Evolutionary conservation across 345 rosid genomes (phyloP), one percentile per base, ranked within the genome.

Genomic region (Luvunga scandens): DNA sequence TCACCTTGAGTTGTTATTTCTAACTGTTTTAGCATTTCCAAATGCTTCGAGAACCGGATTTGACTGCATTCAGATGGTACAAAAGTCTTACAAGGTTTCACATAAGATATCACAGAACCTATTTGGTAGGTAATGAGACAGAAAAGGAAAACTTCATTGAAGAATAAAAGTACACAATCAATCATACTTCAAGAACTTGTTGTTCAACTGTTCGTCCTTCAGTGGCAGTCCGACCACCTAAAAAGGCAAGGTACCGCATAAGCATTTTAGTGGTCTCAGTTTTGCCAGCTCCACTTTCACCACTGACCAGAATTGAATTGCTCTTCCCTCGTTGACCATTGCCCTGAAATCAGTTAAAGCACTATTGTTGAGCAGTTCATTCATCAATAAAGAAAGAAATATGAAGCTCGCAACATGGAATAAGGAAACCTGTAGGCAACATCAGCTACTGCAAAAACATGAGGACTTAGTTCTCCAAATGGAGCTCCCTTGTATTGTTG

Each of bases 1-100:
- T 85, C 76, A 91, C 98, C 97, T 95, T 64, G 98, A 93, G 75
- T 93, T 95, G 82, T 95, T 95, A 75, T 95, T 93, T 86, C 98
- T 87, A 74, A 95, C 98, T 74, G 98, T 95, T 90, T 95, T 93
- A 77, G 98, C 98, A 85, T 95, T 95, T 66, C 98, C 98, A 78
- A 95, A 95, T 27, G 98, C 98, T 91, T 95, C 98, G 68, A 95
- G 98, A 30, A 95, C 97, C 25, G 98, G 98, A 88, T 95, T 95
- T 69, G 98, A 95, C 98, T 95, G 94, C 84, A 82, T 5, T 77
- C 82, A 78, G 69, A 85, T 76, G 70, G 60, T 65, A 80, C 53
- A 81, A 68, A 76, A n/a, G 60, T 66, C 38, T 53, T 57, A 45
- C 79, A 50, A 78, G 71, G 72, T 36, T 79, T 72, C 31, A 22